These are phyloP conservation scores for Pseudocercospora vitis DNA, from an alignment of 2,329 filamentous ascomycete species.

Conservation along the genomic window DNA sequence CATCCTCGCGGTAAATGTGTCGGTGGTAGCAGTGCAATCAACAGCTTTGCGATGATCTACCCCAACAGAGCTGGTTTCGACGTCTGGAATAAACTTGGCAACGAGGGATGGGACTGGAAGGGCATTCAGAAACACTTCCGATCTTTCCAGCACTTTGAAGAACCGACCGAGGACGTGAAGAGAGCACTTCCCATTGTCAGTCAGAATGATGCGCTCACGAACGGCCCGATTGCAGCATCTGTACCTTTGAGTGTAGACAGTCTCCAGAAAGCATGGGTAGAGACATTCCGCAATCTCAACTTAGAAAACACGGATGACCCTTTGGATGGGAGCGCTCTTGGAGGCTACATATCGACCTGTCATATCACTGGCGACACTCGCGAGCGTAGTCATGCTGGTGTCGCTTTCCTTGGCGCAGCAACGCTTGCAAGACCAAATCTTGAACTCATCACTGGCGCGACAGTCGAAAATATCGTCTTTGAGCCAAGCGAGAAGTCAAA, in stretches of 20 bases:
- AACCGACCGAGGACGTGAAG: slow-evolving; percentile 5
- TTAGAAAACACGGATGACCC: neutral
- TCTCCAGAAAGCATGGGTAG: neutral
- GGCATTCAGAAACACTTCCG: slow-evolving; percentile 9
- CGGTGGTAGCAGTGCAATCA: slow-evolving; percentile 44
- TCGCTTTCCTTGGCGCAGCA: slow-evolving; percentile 33
- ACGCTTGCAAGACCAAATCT: slow-evolving; percentile 30
- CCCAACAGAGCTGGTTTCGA: slow-evolving; percentile 32
- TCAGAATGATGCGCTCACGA: neutral
- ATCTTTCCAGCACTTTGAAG: slow-evolving; percentile 9
- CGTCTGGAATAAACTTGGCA: slow-evolving; percentile 35
- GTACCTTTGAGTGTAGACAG: neutral
- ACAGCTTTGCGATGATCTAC: slow-evolving; percentile 36
- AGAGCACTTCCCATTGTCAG: neutral
- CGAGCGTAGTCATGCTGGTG: slow-evolving; percentile 35
- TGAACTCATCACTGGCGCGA: slow-evolving; percentile 40
- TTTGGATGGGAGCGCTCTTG: neutral
- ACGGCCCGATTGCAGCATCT: neutral
- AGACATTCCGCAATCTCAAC: neutral
- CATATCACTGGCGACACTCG: slow-evolving; percentile 8
- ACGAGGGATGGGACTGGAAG: slow-evolving; percentile 39
- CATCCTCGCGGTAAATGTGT: slow-evolving; percentile 40
- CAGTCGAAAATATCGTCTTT: slow-evolving; percentile 47
- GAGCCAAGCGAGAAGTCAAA: neutral
- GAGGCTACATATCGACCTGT: slow-evolving; percentile 14